Evolutionary conservation across 1,139 yeast genomes (phyloP).

Genomic region (Kodamaea plutei): DNA sequence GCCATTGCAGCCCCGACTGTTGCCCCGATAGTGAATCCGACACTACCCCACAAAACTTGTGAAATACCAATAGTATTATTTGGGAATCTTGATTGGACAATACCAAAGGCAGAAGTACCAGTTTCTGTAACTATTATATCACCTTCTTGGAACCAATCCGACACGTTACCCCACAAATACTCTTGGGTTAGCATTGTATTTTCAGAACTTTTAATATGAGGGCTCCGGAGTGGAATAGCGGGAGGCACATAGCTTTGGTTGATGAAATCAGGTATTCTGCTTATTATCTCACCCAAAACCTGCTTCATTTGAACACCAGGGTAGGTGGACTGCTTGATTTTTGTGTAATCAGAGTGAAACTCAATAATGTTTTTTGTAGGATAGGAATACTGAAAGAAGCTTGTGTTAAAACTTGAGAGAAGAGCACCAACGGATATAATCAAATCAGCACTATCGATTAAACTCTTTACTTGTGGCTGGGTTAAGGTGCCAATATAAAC

Average conservation of each 20-base stretch:
- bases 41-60: constrained; percentile 34
- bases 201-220: constrained; percentile 10
- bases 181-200: constrained; percentile 25
- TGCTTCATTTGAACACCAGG: constrained; percentile 78
- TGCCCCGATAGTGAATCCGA: constrained; percentile 32
- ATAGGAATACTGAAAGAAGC: constrained; percentile 81
- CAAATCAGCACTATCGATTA: constrained; percentile 75
- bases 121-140: constrained; percentile 37
- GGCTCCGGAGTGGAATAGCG: constrained; percentile 28
- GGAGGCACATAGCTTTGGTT: constrained; percentile 39
- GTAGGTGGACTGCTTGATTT: constrained; percentile 71
- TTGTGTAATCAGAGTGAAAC: constrained; percentile 85
- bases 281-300: constrained; percentile 48
- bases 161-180: constrained; percentile 33
- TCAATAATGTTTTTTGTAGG: constrained; percentile 77
- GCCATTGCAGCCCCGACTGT: constrained; percentile 32
- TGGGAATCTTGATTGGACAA: constrained; percentile 35
- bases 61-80: constrained; percentile 34
- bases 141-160: constrained; percentile 32
- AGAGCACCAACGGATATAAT: constrained; percentile 77
- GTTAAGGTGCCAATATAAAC: constrained; percentile 82
- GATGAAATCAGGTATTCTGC: constrained; percentile 28
- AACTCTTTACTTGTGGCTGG: constrained; percentile 67
- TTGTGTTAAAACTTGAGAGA: constrained; percentile 85
- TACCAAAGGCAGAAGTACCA: constrained; percentile 42